Evolutionary conservation across 768 basidiomycete species (phyloP), one percentile per base, ranked within the genome.

Genomic region (Russula sp.): DNA sequence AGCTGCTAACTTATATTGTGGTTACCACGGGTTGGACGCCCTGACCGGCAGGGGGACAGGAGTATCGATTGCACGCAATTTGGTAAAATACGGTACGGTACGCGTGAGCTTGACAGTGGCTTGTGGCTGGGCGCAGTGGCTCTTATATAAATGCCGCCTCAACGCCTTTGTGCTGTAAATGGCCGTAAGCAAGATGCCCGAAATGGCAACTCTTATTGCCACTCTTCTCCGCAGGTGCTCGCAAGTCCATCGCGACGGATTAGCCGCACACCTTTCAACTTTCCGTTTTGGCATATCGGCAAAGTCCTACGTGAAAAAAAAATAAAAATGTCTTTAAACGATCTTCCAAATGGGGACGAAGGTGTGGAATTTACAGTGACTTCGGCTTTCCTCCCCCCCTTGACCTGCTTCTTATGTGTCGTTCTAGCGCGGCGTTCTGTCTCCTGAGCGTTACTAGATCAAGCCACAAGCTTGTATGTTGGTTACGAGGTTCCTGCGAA

Each of bases 271-370:
- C 6, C 38, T 26, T 57, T 57, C 53, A 50, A 57, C 34, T 51
- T 57, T 28, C 62, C 48, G 13, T 57, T 57, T 38, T 11, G 22
- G 44, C 3, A 9, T n/a, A 10, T 13, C 10, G 11, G 38, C 38
- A 46, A 22, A 22, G 44, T 4, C n/a, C 44, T 10, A 10, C 9
- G 1, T 3, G 44, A 11, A n/a, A n/a, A n/a, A n/a, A n/a, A n/a
- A n/a, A n/a, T n/a, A n/a, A n/a, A n/a, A n/a, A n/a, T 9, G 44
- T n/a, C 9, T 0, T 11, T n/a, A 32, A 44, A 34, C 22, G 16
- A 59, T 44, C 9, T 3, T 8, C 58, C 51, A 59, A 59, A 64
- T 53, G 22, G 32, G 51, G 57, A 9, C 52, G 11, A 20, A 28
- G 22, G 34, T 34, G 8, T 34, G 32, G 22, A 16, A 36, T 55